These are phyloP conservation scores for Salix purpurea DNA, from an alignment of 345 rosid genomes.

Conservation along the genomic window DNA sequence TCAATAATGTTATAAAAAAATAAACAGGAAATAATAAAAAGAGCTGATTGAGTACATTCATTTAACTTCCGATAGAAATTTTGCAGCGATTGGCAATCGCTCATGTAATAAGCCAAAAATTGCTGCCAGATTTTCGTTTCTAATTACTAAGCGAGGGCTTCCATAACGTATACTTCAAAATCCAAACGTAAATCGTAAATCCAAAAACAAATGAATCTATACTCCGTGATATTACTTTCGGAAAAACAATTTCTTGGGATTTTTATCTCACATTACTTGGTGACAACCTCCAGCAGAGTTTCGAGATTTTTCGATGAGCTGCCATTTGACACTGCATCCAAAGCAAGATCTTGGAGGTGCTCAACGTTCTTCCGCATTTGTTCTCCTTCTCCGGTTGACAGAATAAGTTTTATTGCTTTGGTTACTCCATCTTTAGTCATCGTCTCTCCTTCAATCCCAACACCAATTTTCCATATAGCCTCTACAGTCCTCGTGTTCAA, in stretches of 20 bases:
- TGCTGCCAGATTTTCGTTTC: too few species aligned
- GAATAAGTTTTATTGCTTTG: constrained; percentile 25
- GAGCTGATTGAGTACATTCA: too few species aligned
- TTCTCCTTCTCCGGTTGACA: constrained; percentile 34
- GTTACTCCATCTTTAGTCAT: constrained; percentile 28
- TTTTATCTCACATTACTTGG: neutral
- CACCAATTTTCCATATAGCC: constrained; percentile 55
- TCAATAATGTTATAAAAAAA: too few species aligned
- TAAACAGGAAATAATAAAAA: too few species aligned
- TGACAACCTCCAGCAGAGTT: constrained; percentile 30
- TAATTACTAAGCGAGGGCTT: too few species aligned
- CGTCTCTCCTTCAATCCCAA: constrained; percentile 42
- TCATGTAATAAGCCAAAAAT: too few species aligned
- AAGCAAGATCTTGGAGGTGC: constrained; percentile 27
- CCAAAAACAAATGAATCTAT: too few species aligned
- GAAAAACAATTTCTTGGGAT: neutral
- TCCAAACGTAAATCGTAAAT: too few species aligned
- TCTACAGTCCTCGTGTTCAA: constrained; percentile 45
- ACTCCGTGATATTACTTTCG: neutral
- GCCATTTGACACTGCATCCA: constrained; percentile 33
- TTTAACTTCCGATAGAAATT: too few species aligned
- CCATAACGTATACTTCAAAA: too few species aligned
- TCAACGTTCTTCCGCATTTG: constrained; percentile 30
- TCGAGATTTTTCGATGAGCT: constrained; percentile 35
- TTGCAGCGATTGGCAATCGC: too few species aligned